phyloP scores from a whole-genome alignment of 1,139 yeast species.

The Wickerhamomyces sp. region DNA sequence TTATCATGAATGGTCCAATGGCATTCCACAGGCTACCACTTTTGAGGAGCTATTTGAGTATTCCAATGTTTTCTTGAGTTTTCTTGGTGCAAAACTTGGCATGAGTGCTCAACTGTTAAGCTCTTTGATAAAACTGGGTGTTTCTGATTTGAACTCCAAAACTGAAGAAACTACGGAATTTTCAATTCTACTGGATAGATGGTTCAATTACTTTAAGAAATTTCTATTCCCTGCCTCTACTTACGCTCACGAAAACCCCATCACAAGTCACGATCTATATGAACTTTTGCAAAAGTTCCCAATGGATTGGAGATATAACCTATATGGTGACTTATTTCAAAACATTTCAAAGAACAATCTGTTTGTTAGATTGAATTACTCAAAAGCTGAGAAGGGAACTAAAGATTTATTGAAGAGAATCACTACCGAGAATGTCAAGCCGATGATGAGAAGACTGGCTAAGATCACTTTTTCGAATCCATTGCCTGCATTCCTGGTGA shows the following conservation, averaged over 20 bases:
- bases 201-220: slow-evolving; percentile 64
- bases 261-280: slow-evolving; percentile 58
- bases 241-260: slow-evolving; percentile 53
- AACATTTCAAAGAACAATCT: slow-evolving; percentile 50
- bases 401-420: slow-evolving; percentile 77
- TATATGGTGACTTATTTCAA: slow-evolving; percentile 80
- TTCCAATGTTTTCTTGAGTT: slow-evolving; percentile 46
- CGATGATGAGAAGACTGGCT: slow-evolving; percentile 74
- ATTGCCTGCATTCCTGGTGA: slow-evolving; percentile 62
- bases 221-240: slow-evolving; percentile 68
- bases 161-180: slow-evolving; percentile 10
- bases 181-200: slow-evolving; percentile 32
- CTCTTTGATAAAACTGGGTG: slow-evolving; percentile 58
- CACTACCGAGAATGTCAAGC: slow-evolving; percentile 77
- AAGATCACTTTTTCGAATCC: slow-evolving; percentile 81
- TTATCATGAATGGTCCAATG: slow-evolving; percentile 45
- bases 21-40: slow-evolving; percentile 34
- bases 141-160: slow-evolving; percentile 29
- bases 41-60: slow-evolving; percentile 41
- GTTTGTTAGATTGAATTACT: slow-evolving; percentile 56
- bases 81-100: slow-evolving; percentile 56
- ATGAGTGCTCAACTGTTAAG: slow-evolving; percentile 44
- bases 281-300: slow-evolving; percentile 50
- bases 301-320: slow-evolving; percentile 61
- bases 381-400: slow-evolving; percentile 75